phyloP scores from a whole-genome alignment of 345 rosid genomes.

The Diplotaxis tenuifolia region DNA sequence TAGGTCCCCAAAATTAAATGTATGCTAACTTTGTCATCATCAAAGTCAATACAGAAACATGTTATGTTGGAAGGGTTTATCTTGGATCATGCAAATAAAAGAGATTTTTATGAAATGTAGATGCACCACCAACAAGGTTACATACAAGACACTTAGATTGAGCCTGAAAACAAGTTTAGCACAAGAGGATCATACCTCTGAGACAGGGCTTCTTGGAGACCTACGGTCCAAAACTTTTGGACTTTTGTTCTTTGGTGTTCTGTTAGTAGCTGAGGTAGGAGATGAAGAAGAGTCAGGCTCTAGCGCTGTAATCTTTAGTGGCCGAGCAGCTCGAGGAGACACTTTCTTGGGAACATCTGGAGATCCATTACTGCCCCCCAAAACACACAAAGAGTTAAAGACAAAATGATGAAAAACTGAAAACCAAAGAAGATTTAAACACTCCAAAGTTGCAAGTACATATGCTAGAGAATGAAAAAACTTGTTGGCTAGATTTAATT shows the following conservation, averaged over 20 bases:
- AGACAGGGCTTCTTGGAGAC: constrained; percentile 72
- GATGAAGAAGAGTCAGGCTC: constrained; percentile 56
- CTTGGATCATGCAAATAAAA: constrained; percentile 35
- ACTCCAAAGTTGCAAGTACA: constrained; percentile 11
- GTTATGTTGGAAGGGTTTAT: constrained; percentile 17
- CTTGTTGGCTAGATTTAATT: too few relatives aligned
- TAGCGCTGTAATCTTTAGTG: constrained; percentile 53
- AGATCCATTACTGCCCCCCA: constrained; percentile 49
- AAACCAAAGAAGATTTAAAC: constrained; percentile 11
- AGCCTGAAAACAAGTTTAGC: constrained; percentile 19
- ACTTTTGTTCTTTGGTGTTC: constrained; percentile 74
- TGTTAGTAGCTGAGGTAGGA: constrained; percentile 48
- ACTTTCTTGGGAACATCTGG: constrained; percentile 68
- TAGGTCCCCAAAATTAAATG: constrained; percentile 17
- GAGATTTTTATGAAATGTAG: constrained; percentile 12
- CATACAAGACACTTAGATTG: constrained; percentile 8
- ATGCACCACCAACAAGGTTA: neutral
- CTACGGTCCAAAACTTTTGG: constrained; percentile 70
- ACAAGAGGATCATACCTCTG: constrained; percentile 57
- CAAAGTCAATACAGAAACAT: constrained; percentile 23
- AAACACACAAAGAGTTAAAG: constrained; percentile 5
- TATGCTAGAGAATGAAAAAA: constrained; percentile 6
- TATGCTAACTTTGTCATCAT: constrained; percentile 14
- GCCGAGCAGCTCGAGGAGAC: constrained; percentile 75
- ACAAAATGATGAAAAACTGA: constrained; percentile 7